These are phyloP conservation scores for Beauveria varroae DNA, from an alignment of 2,329 filamentous ascomycete genomes.

Conservation along the genomic window DNA sequence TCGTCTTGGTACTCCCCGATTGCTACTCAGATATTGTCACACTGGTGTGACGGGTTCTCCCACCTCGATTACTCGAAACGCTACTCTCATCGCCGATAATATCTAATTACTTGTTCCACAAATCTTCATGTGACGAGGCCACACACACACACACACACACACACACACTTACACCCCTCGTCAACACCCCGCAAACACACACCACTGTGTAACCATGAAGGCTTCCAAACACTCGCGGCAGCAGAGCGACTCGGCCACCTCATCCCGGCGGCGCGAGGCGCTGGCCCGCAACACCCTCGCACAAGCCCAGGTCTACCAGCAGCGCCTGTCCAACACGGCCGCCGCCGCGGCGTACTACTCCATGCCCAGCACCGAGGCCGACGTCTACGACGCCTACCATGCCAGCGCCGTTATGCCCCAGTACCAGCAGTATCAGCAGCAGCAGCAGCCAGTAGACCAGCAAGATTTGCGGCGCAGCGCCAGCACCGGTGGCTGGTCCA, in stretches of 20 bases:
- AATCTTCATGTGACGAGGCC: slow-evolving; percentile 1
- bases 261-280: not conserved
- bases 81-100: not conserved
- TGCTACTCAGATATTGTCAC: not conserved
- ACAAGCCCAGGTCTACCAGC: slow-evolving; percentile 4
- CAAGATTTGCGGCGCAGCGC: slow-evolving; percentile 2
- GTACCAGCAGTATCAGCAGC: not conserved
- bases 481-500: not conserved
- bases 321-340: not conserved
- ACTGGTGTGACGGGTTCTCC: slow-evolving; percentile 3
- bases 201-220: not conserved
- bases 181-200: not conserved
- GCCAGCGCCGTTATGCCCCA: not conserved
- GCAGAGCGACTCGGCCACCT: slow-evolving; percentile 1
- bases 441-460: not conserved
- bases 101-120: not conserved
- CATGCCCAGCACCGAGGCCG: not conserved
- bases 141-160: not conserved
- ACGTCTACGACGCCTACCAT: slow-evolving; percentile 3
- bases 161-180: not conserved
- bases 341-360: not conserved
- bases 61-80: not conserved
- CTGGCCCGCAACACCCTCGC: slow-evolving; percentile 3
- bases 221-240: not conserved
- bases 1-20: not conserved